A percentile compares a stretch with the other conserved stretches of the same genome.
Evolutionary conservation across 768 basidiomycete genomes (phyloP).

Genomic region (Chalciporus piperatus): DNA sequence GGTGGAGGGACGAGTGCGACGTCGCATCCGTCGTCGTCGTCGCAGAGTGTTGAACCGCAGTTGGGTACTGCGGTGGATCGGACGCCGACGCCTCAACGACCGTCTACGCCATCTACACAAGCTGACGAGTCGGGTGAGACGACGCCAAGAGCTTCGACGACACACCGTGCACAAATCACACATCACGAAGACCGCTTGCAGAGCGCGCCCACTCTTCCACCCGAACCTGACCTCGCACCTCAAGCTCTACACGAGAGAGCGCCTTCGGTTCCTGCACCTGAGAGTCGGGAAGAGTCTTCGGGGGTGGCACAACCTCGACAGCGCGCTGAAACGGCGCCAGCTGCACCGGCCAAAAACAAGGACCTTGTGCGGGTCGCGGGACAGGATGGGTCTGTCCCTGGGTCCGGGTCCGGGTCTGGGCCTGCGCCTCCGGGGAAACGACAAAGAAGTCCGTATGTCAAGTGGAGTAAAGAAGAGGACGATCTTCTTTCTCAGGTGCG

Average conservation of each 20-base stretch:
- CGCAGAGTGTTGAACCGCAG: slow-evolving; percentile 8
- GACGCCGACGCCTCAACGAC: background rate
- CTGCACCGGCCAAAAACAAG: slow-evolving; percentile 15
- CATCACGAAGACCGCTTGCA: slow-evolving; percentile 1
- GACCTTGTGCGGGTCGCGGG: slow-evolving; percentile 27
- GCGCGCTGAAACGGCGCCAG: slow-evolving; percentile 8
- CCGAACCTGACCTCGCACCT: background rate
- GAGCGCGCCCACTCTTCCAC: background rate
- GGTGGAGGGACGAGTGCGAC: slow-evolving; percentile 12
- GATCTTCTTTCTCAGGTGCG: slow-evolving; percentile 38
- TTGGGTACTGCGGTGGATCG: background rate
- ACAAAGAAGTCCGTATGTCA: slow-evolving; percentile 39
- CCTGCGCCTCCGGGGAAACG: slow-evolving; percentile 28
- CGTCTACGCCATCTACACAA: background rate
- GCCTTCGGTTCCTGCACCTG: background rate
- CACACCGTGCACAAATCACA: background rate
- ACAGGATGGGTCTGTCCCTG: slow-evolving; percentile 15
- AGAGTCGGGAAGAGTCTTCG: slow-evolving; percentile 7
- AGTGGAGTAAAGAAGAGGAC: slow-evolving; percentile 44
- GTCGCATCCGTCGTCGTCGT: slow-evolving; percentile 1
- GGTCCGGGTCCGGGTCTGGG: background rate
- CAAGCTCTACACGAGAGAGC: background rate
- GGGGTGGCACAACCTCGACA: background rate
- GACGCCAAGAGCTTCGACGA: slow-evolving; percentile 15
- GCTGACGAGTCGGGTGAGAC: slow-evolving; percentile 7